Percentiles rank a stretch among this genome's conserved stretches.
Evolutionary conservation across 2,329 filamentous ascomycete genomes (phyloP).

Genomic region (Davidsoniella neocaledoniae): DNA sequence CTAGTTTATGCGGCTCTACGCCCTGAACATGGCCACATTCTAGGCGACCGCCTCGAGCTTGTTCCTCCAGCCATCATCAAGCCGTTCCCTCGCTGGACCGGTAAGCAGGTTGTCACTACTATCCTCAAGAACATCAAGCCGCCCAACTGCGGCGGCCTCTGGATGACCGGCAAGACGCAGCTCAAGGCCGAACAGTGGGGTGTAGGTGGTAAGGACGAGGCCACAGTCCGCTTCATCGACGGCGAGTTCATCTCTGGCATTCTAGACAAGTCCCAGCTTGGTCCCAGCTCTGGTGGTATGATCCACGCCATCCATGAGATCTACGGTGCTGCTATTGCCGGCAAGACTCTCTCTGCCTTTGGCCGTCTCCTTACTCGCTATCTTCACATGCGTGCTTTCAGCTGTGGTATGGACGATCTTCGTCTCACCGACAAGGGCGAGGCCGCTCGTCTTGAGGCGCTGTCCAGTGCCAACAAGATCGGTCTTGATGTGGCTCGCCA

Average conservation of each 20-base stretch:
- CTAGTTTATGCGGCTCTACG: constrained; percentile 81
- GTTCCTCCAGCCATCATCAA: constrained; percentile 69
- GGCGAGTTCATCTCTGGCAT: constrained; percentile 83
- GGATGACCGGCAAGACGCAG: constrained; percentile 61
- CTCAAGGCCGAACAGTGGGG: constrained; percentile 72
- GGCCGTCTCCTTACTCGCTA: constrained; percentile 79
- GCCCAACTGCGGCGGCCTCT: constrained; percentile 55
- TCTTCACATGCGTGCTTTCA: constrained; percentile 86
- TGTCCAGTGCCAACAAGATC: constrained; percentile 49
- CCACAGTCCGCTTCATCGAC: constrained; percentile 62
- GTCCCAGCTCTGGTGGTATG: constrained; percentile 69
- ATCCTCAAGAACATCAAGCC: constrained; percentile 87
- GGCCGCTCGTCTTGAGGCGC: constrained; percentile 45
- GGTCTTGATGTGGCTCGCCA: constrained; percentile 69
- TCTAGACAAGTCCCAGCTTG: constrained; percentile 89
- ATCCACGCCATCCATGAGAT: constrained; percentile 87
- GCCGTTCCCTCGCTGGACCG: constrained; percentile 73
- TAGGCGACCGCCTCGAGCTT: constrained; percentile 64
- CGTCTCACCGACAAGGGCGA: constrained; percentile 71
- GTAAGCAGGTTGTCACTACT: constrained; percentile 88
- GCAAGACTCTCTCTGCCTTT: constrained; percentile 74
- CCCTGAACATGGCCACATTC: constrained; percentile 78
- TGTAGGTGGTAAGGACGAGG: constrained; percentile 51
- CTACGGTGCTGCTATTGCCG: constrained; percentile 74
- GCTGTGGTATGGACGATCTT: constrained; percentile 93